A percentile compares a stretch with the other conserved stretches of the same genome.
Conservation (phyloP, 164 flowering plant genomes). For the Annona cherimola region DNA sequence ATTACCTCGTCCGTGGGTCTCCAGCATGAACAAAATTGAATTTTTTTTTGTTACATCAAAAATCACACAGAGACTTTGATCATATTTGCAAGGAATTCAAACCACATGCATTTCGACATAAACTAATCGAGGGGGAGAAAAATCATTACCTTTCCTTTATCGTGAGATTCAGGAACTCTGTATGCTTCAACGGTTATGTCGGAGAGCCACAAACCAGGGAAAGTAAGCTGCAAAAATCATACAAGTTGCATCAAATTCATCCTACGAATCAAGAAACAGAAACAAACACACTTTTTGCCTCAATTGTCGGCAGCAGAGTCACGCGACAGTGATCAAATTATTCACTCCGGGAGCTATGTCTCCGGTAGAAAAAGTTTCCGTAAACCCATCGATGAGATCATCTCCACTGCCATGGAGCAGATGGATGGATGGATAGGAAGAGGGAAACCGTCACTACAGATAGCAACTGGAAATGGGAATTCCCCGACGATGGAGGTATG, state of each 20-base stretch:
- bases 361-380: neutral
- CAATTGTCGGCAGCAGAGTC: neutral
- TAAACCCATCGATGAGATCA: neutral
- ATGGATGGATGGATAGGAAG: neutral
- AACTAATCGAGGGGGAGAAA: conserved; percentile 23
- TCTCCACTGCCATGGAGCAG: neutral
- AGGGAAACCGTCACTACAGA: no score
- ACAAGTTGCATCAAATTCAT: neutral
- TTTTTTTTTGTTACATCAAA: neutral
- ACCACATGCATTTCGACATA: neutral
- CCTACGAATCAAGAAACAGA: neutral
- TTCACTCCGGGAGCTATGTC: neutral
- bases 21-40: no score
- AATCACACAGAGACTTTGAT: neutral
- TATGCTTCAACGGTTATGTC: conserved; percentile 6
- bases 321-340: no score
- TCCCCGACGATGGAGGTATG: neutral
- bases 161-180: conserved; percentile 5
- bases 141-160: conserved; percentile 3
- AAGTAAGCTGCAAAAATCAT: conserved; percentile 1
- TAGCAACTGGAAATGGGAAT: neutral
- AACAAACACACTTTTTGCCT: neutral
- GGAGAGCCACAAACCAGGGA: conserved; percentile 11
- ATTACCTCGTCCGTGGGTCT: no score
- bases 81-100: neutral